Evolutionary conservation across 805 yeast genomes (phyloP).

Genomic region (Metschnikowia continentalis): DNA sequence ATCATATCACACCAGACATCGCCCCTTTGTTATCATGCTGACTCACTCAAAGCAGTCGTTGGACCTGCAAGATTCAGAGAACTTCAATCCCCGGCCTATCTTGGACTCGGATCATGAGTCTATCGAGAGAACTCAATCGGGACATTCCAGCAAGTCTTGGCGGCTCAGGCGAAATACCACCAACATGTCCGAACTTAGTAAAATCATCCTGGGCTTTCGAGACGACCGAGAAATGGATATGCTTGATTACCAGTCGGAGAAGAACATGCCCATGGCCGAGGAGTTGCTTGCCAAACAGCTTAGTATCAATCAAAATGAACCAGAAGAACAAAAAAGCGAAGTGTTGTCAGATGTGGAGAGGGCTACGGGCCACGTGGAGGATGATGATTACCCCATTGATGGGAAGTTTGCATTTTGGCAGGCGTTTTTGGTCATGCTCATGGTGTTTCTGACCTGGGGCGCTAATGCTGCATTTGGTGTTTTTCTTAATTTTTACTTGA

Average conservation of each 20-base stretch:
- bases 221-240: constrained; percentile 17
- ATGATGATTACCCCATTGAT: constrained; percentile 16
- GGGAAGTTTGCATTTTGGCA: constrained; percentile 20
- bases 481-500: constrained; percentile 49
- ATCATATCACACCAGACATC: background rate
- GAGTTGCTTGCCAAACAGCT: constrained; percentile 11
- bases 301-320: background rate
- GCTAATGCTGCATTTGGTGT: constrained; percentile 57
- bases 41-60: constrained; percentile 4
- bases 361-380: background rate
- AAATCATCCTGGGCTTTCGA: constrained; percentile 14
- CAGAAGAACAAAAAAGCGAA: background rate
- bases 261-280: constrained; percentile 12
- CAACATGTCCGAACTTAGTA: constrained; percentile 13
- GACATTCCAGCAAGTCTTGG: constrained; percentile 5
- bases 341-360: background rate
- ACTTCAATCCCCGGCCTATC: constrained; percentile 8
- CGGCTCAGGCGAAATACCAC: constrained; percentile 10
- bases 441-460: constrained; percentile 52
- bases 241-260: constrained; percentile 11
- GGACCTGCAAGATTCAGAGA: constrained; percentile 8
- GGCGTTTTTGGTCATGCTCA: constrained; percentile 30
- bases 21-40: constrained; percentile 1
- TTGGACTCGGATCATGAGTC: constrained; percentile 1
- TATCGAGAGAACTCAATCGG: constrained; percentile 4